phyloP scores from a whole-genome alignment of 1,139 yeast species.

The Hemisphaericaspora xylofermentans region DNA sequence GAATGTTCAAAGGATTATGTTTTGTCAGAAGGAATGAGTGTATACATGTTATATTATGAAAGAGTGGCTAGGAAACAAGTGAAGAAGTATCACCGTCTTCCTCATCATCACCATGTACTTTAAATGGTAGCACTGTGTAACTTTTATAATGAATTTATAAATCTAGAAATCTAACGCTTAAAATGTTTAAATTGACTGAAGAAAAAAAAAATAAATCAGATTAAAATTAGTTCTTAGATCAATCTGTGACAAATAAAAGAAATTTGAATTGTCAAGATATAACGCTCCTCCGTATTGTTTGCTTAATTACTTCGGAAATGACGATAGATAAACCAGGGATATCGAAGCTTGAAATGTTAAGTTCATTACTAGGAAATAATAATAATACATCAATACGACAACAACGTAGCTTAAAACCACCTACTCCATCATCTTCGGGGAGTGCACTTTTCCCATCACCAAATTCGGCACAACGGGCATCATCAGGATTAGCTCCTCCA shows the following conservation, averaged over 20 bases:
- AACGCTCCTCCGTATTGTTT: not conserved
- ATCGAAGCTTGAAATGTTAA: not conserved
- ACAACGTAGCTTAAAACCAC: slow-evolving; percentile 4
- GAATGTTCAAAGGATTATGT: slow-evolving; percentile 66
- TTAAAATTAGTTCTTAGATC: not conserved
- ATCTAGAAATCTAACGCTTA: too few species aligned
- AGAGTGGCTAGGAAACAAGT: slow-evolving; percentile 36
- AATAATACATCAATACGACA: not conserved
- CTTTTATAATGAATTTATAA: too few species aligned
- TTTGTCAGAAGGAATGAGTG: slow-evolving; percentile 68
- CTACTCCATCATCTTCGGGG: slow-evolving; percentile 6
- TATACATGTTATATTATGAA: slow-evolving; percentile 82
- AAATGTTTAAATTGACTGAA: too few species aligned
- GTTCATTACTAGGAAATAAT: not conserved
- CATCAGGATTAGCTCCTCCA: slow-evolving; percentile 13
- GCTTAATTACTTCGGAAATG: not conserved
- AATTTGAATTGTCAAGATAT: not conserved
- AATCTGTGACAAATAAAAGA: slow-evolving; percentile 1
- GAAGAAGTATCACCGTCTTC: slow-evolving; percentile 9
- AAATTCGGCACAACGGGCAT: slow-evolving; percentile 42
- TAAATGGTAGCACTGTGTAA: not conserved
- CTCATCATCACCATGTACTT: not conserved
- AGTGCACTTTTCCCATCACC: slow-evolving; percentile 35
- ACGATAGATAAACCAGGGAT: not conserved
- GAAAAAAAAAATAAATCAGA: not conserved